Evolutionary conservation across 2,329 filamentous ascomycete genomes (phyloP), one percentile per base, ranked within the genome.

Genomic region (Fusarium mexicanum): DNA sequence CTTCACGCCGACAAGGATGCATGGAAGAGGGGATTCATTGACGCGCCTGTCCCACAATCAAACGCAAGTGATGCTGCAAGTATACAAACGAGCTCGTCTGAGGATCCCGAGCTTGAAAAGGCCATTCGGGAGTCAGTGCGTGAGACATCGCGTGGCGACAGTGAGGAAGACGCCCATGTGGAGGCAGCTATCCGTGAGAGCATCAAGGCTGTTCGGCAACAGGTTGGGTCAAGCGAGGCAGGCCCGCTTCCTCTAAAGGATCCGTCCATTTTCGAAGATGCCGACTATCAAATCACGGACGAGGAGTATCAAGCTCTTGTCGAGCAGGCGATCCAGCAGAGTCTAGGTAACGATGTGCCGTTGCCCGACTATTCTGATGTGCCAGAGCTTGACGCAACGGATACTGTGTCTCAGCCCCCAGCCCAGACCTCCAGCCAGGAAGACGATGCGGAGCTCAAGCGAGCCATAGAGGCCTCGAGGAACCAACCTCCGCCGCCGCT

Each of bases 121-220:
- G 93, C 93, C 3, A 96, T 96, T 66, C 88, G 87, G 61, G 86
- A 86, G 17, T 93, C 92, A 2, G 92, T 96, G 2, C 84, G 85
- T 13, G 88, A 92, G 78, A 94, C 93, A 0, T 95, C 93, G 1
- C 87, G 85, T 2, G 93, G 94, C 17, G 87, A 96, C 71, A 79
- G 86, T 0, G 86, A 90, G 26, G 92, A 96, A 80, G 94, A 96
- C 77, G 87, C 87, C 29, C 85, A 89, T 67, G 87, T 97, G 54
- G 94, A 95, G 79, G 86, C 89, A 26, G 93, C 93, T 2, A 92
- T 97, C 58, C 87, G 93, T 20, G 91, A 92, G 10, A 94, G 92
- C 71, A 86, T 96, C 22, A 84, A 84, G 20, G 91, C 93, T 41
- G 83, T 88, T 71, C 83, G 78, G 18, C 71, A 82, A 24, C 70